phyloP scores from a whole-genome alignment of 768 basidiomycete genomes.

The Collybia mongolica region DNA sequence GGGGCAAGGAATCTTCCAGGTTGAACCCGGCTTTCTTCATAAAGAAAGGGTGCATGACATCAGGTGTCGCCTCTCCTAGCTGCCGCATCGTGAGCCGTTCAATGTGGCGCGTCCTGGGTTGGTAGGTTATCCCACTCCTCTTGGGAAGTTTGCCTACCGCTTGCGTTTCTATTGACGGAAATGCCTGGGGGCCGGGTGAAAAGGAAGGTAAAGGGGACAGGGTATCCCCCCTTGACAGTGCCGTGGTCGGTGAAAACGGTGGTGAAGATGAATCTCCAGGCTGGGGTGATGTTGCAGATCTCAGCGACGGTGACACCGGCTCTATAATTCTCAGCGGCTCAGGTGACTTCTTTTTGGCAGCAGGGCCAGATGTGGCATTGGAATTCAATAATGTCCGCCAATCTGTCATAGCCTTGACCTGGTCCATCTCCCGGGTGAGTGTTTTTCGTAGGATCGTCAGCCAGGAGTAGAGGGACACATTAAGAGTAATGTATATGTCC shows the following conservation, averaged over 20 bases:
- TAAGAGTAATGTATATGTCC: constrained; percentile 84
- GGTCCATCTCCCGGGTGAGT: constrained; percentile 74
- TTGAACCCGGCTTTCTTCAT: constrained; percentile 84
- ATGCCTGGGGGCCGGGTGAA: constrained; percentile 9
- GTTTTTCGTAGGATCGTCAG: constrained; percentile 76
- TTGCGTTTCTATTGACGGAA: constrained; percentile 12
- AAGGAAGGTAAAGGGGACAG: constrained; percentile 14
- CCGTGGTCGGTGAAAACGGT: constrained; percentile 25
- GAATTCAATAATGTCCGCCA: constrained; percentile 40
- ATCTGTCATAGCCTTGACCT: constrained; percentile 59
- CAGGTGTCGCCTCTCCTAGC: constrained; percentile 85
- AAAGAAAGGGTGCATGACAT: constrained; percentile 86
- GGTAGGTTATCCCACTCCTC: constrained; percentile 44
- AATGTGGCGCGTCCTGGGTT: constrained; percentile 59
- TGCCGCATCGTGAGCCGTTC: constrained; percentile 84
- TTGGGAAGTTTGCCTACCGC: constrained; percentile 11
- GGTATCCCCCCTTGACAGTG: constrained; percentile 18
- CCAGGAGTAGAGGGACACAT: constrained; percentile 82
- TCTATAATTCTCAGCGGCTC: constrained; percentile 28
- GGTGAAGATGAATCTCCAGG: constrained; percentile 14
- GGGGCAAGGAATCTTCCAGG: constrained; percentile 80
- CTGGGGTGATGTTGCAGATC: constrained; percentile 28
- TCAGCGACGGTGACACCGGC: constrained; percentile 18
- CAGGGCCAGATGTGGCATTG: constrained; percentile 23
- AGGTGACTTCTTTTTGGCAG: constrained; percentile 36